Percentiles rank a stretch among this genome's conserved stretches.
Conservation (phyloP, 2,329 filamentous ascomycete species). For the Aphanocladium album region DNA sequence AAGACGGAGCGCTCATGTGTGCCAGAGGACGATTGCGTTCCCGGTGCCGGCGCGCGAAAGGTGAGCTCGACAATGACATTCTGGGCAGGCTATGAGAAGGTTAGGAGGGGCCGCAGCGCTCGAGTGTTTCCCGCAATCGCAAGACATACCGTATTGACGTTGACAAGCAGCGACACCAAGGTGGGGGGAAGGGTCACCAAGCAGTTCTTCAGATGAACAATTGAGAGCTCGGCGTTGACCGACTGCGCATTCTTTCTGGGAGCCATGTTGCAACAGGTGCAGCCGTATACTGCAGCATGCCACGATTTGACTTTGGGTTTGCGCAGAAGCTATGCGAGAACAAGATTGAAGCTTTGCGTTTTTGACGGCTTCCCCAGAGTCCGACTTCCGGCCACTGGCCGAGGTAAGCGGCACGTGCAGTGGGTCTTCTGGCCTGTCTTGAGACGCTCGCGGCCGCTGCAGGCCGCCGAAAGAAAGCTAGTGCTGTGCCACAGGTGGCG, state of each 20-base stretch:
- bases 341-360: neutral
- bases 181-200: conserved; percentile 86
- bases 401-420: conserved; percentile 33
- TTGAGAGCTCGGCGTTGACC: conserved; percentile 74
- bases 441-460: neutral
- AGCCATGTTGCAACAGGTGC: conserved; percentile 32
- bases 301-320: neutral
- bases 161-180: conserved; percentile 78
- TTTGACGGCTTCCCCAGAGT: conserved; percentile 5
- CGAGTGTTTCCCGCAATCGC: neutral
- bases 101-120: neutral
- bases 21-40: conserved; percentile 39
- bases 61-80: conserved; percentile 93
- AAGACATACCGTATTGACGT: conserved; percentile 76
- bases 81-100: conserved; percentile 67
- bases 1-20: conserved; percentile 66
- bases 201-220: conserved; percentile 88
- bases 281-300: conserved; percentile 4
- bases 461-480: neutral
- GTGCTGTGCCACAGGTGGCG: conserved; percentile 15
- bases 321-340: neutral
- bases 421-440: conserved; percentile 14
- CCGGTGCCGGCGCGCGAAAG: conserved; percentile 53
- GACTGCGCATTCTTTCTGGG: conserved; percentile 53
- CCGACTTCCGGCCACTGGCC: conserved; percentile 21